phyloP scores from a whole-genome alignment of 495 filamentous ascomycete species.

The Paragyromitra xinjiangensis region DNA sequence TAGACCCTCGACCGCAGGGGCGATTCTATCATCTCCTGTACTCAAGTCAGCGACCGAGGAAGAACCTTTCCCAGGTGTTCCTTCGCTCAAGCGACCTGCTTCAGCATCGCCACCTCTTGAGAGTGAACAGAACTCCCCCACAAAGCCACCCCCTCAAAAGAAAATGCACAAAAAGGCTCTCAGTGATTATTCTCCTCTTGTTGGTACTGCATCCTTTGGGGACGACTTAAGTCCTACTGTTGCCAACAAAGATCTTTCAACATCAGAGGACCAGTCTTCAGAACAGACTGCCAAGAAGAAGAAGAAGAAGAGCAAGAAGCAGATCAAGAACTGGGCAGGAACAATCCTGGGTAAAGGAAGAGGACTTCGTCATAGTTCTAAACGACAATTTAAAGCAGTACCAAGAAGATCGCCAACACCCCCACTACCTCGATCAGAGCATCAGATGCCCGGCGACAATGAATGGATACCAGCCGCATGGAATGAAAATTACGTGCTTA shows the following conservation, averaged over 20 bases:
- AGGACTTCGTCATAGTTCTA: slow-evolving; percentile 52
- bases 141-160: slow-evolving; percentile 42
- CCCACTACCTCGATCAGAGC: slow-evolving; percentile 45
- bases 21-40: slow-evolving; percentile 51
- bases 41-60: slow-evolving; percentile 25
- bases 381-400: slow-evolving; percentile 51
- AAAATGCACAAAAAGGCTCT: slow-evolving; percentile 57
- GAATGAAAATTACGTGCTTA: slow-evolving; percentile 58
- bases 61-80: slow-evolving; percentile 23
- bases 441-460: slow-evolving; percentile 50
- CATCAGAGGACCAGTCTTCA: slow-evolving; percentile 25
- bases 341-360: slow-evolving; percentile 54
- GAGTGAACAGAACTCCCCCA: slow-evolving; percentile 34
- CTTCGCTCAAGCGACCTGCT: slow-evolving; percentile 47
- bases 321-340: slow-evolving; percentile 57
- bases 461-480: slow-evolving; percentile 57
- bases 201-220: slow-evolving; percentile 34
- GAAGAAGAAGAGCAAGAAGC: slow-evolving; percentile 58
- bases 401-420: slow-evolving; percentile 56
- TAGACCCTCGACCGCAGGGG: slow-evolving; percentile 56
- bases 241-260: slow-evolving; percentile 14
- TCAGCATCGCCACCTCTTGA: slow-evolving; percentile 37
- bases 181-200: slow-evolving; percentile 55
- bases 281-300: slow-evolving; percentile 43
- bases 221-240: slow-evolving; percentile 23